Evolutionary conservation across 345 rosid species (phyloP).

Genomic region (Kandelia obovata): DNA sequence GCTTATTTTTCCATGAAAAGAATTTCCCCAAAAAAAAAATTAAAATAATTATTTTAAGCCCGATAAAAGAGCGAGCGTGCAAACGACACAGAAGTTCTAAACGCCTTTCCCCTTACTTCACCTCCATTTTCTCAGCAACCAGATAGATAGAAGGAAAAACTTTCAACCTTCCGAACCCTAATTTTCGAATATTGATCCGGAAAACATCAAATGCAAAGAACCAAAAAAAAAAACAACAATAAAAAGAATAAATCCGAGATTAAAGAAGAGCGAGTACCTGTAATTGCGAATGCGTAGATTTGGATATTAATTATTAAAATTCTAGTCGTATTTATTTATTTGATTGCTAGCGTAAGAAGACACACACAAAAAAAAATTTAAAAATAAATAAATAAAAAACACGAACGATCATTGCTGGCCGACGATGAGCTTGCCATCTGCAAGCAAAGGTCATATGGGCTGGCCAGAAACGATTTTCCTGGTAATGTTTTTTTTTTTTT

Average conservation of each 20-base stretch:
- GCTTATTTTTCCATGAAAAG: too few relatives aligned
- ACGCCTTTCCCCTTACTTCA: background rate
- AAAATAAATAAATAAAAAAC: too few relatives aligned
- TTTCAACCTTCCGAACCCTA: slow-evolving; percentile 5
- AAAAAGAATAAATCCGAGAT: background rate
- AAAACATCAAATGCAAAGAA: background rate
- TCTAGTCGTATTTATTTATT: background rate
- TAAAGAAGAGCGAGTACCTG: slow-evolving; percentile 15
- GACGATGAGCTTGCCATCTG: slow-evolving; percentile 32
- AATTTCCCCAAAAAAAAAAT: too few relatives aligned
- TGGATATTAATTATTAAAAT: too few relatives aligned
- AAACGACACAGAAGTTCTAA: background rate
- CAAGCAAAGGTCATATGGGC: slow-evolving; percentile 25
- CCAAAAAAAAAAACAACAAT: background rate
- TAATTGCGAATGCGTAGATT: slow-evolving; percentile 6
- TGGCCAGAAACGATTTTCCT: slow-evolving; percentile 7
- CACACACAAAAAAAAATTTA: too few relatives aligned
- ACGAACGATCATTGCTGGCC: slow-evolving; percentile 21
- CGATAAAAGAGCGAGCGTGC: background rate
- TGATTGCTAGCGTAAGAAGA: background rate
- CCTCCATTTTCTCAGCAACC: background rate
- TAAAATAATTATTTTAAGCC: too few relatives aligned
- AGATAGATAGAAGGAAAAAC: background rate
- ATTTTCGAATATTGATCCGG: background rate
- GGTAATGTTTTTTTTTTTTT: background rate